Percentiles rank a stretch among this genome's conserved stretches.
Evolutionary conservation across 495 filamentous ascomycete genomes (phyloP).

Genomic region (Neurospora sp.): DNA sequence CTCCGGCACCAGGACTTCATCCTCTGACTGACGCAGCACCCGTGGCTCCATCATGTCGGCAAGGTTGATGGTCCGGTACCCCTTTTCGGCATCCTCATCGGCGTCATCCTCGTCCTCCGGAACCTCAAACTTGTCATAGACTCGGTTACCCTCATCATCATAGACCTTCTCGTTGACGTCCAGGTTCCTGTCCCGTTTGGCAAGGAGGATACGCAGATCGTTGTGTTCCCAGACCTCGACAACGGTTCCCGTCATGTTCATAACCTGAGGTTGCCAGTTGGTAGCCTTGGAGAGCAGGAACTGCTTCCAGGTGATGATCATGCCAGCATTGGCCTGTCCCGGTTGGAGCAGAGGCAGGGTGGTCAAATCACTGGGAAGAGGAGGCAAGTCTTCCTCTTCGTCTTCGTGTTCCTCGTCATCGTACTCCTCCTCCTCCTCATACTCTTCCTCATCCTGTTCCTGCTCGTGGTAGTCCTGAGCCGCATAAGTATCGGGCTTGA

Average conservation of each 20-base stretch:
- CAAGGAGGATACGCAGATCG: conserved; percentile 50
- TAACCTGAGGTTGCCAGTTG: conserved; percentile 67
- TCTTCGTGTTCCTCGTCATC: conserved; percentile 21
- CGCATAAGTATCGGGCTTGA: conserved; percentile 14
- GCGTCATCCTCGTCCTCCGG: conserved; percentile 30
- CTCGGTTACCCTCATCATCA: conserved; percentile 31
- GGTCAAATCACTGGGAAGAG: conserved; percentile 52
- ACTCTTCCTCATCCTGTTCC: conserved; percentile 34
- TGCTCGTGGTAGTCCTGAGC: conserved; percentile 18
- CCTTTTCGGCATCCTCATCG: conserved; percentile 16
- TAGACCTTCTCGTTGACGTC: conserved; percentile 37
- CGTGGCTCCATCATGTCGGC: conserved; percentile 37
- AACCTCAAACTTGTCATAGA: conserved; percentile 39
- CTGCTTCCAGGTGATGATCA: conserved; percentile 73
- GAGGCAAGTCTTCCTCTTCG: conserved; percentile 51
- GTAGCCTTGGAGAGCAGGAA: conserved; percentile 62
- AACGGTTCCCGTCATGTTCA: conserved; percentile 57
- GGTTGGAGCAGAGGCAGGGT: conserved; percentile 44
- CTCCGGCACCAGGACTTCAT: not conserved
- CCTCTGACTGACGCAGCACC: conserved; percentile 22
- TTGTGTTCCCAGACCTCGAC: conserved; percentile 34
- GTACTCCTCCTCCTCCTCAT: conserved; percentile 13
- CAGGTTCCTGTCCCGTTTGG: conserved; percentile 54
- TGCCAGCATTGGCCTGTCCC: conserved; percentile 46
- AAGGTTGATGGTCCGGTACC: conserved; percentile 26